A percentile compares a stretch with the other conserved stretches of the same genome.
These are phyloP conservation scores for Leccinum subgranulosum DNA, from an alignment of 768 basidiomycete genomes.

Conservation along the genomic window DNA sequence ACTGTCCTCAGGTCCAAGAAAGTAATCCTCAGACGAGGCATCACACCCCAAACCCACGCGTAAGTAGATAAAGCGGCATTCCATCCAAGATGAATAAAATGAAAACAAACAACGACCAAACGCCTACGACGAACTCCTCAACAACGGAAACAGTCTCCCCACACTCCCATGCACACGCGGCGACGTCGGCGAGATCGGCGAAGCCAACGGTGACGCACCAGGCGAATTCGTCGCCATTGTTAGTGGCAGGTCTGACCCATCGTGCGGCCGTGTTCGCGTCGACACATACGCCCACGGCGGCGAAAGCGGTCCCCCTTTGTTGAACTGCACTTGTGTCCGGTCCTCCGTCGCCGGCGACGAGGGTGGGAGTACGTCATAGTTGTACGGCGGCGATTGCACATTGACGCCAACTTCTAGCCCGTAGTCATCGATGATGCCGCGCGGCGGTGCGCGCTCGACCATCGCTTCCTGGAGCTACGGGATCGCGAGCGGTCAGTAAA, in stretches of 20 bases:
- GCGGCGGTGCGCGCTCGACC: conserved; percentile 81
- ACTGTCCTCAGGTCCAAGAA: no score
- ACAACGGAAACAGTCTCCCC: conserved; percentile 10
- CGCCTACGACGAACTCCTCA: conserved; percentile 1
- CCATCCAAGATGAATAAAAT: neutral
- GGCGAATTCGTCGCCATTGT: neutral
- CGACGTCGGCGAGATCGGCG: conserved; percentile 13
- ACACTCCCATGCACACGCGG: neutral
- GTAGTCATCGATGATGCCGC: conserved; percentile 64
- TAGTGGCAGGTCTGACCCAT: neutral
- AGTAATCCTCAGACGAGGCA: no score
- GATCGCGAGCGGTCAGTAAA: neutral
- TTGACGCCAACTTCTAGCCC: conserved; percentile 35
- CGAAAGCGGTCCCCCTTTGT: conserved; percentile 24
- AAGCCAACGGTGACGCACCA: conserved; percentile 27
- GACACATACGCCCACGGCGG: conserved; percentile 59
- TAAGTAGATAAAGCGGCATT: neutral
- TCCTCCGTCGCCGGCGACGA: conserved; percentile 20
- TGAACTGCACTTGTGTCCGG: conserved; percentile 29
- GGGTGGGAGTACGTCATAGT: conserved; percentile 9
- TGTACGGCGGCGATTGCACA: conserved; percentile 1
- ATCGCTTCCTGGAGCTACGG: conserved; percentile 78
- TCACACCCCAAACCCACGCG: no score
- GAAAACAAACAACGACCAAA: neutral
- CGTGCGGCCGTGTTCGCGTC: conserved; percentile 45